Conservation (phyloP, 1,139 yeast species). For the Lodderomyces pseudojiufengensis region DNA sequence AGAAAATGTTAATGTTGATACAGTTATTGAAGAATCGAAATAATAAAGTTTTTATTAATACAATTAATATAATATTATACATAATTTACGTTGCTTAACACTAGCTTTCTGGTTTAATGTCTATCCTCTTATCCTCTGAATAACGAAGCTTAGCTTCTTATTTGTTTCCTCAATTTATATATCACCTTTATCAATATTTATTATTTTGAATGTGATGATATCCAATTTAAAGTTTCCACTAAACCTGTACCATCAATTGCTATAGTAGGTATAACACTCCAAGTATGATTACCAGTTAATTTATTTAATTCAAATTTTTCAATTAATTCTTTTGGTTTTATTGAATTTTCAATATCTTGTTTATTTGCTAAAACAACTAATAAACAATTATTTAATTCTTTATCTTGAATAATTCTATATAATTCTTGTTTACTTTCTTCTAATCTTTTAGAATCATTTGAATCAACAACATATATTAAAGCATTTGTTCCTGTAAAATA, state of each 20-base stretch:
- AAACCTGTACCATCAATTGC: constrained; percentile 76
- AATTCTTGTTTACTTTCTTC: constrained; percentile 78
- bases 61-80: background rate
- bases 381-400: constrained; percentile 77
- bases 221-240: constrained; percentile 73
- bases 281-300: constrained; percentile 55
- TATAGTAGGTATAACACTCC: constrained; percentile 76
- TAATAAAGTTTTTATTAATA: background rate
- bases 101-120: too few relatives aligned
- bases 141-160: too few relatives aligned
- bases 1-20: background rate
- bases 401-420: constrained; percentile 70
- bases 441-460: constrained; percentile 67
- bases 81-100: too few relatives aligned
- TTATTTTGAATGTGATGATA: constrained; percentile 55
- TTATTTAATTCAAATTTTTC: constrained; percentile 53
- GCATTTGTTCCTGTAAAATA: constrained; percentile 94
- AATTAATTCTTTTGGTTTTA: constrained; percentile 63
- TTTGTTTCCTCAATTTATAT: background rate
- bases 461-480: constrained; percentile 87
- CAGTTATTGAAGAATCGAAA: background rate
- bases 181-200: too few relatives aligned
- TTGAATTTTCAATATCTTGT: constrained; percentile 69
- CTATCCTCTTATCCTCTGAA: background rate
- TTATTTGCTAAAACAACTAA: constrained; percentile 86